phyloP scores from a whole-genome alignment of 2,329 filamentous ascomycete genomes.

The Neobulgaria alba region DNA sequence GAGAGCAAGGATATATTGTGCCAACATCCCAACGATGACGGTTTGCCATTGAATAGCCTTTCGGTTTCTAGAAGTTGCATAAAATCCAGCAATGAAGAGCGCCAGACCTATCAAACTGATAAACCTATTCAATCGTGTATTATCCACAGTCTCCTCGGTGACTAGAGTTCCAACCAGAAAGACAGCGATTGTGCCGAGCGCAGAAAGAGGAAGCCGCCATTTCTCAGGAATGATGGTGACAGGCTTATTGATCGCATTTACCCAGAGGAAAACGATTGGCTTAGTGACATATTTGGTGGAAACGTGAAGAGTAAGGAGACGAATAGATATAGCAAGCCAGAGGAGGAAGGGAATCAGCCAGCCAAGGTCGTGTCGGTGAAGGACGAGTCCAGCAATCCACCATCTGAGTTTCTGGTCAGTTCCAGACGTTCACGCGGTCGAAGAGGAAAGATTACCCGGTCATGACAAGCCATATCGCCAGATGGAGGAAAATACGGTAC shows the following conservation, averaged over 20 bases:
- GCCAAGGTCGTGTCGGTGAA: conserved; percentile 64
- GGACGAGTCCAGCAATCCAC: conserved; percentile 57
- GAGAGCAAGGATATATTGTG: conserved; percentile 79
- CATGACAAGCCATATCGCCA: conserved; percentile 7
- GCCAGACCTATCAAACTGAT: conserved; percentile 71
- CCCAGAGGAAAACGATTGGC: conserved; percentile 61
- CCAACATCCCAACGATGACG: conserved; percentile 80
- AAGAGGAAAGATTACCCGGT: conserved; percentile 7
- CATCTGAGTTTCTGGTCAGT: conserved; percentile 12
- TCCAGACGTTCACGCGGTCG: not conserved
- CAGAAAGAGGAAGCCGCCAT: conserved; percentile 55
- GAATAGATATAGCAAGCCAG: conserved; percentile 65
- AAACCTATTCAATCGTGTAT: conserved; percentile 71
- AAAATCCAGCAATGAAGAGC: conserved; percentile 62
- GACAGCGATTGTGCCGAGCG: conserved; percentile 54
- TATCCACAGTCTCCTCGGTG: conserved; percentile 61
- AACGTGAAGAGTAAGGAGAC: conserved; percentile 66
- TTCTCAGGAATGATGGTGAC: conserved; percentile 58
- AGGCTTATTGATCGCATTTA: conserved; percentile 49
- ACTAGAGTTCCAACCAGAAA: conserved; percentile 74
- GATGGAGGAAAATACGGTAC: conserved; percentile 7
- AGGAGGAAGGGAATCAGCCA: conserved; percentile 82
- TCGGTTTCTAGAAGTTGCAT: conserved; percentile 61
- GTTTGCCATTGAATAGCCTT: conserved; percentile 61
- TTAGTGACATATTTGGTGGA: conserved; percentile 57